Percentiles rank a stretch among this genome's conserved stretches.
Conservation (phyloP, 768 basidiomycete species). For the Cystofilobasidium bisporidii region DNA sequence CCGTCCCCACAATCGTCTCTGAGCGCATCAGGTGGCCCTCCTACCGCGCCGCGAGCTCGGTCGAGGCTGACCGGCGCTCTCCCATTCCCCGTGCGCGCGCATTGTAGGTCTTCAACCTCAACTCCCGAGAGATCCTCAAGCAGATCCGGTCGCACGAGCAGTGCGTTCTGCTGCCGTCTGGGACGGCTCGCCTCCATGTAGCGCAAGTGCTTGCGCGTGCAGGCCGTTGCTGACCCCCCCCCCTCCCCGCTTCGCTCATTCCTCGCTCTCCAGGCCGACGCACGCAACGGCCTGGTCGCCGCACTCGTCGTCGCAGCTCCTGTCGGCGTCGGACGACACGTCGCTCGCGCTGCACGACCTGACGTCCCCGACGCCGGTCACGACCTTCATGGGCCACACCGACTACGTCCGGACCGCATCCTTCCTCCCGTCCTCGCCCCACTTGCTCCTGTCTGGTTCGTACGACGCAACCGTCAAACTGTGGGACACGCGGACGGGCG, state of each 20-base stretch:
- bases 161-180: slow-evolving; percentile 35
- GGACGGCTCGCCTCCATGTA: no score
- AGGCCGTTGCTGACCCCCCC: not conserved
- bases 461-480: slow-evolving; percentile 86
- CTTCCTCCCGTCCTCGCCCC: slow-evolving; percentile 69
- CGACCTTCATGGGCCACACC: slow-evolving; percentile 73
- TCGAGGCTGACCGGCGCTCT: no score
- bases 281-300: slow-evolving; percentile 89
- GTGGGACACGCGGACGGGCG: slow-evolving; percentile 74
- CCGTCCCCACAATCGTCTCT: no score
- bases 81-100: not conserved
- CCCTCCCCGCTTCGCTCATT: not conserved
- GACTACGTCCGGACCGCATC: slow-evolving; percentile 95
- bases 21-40: no score
- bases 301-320: slow-evolving; percentile 61
- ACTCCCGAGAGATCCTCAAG: slow-evolving; percentile 82
- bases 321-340: slow-evolving; percentile 94
- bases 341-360: slow-evolving; percentile 92
- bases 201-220: no score
- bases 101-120: slow-evolving; percentile 93
- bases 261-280: slow-evolving; percentile 50
- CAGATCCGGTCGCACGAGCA: slow-evolving; percentile 90
- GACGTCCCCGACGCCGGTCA: slow-evolving; percentile 47
- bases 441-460: slow-evolving; percentile 80
- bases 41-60: no score